Conservation (phyloP, 2,329 filamentous ascomycete genomes). For the Penicillium sp. region DNA sequence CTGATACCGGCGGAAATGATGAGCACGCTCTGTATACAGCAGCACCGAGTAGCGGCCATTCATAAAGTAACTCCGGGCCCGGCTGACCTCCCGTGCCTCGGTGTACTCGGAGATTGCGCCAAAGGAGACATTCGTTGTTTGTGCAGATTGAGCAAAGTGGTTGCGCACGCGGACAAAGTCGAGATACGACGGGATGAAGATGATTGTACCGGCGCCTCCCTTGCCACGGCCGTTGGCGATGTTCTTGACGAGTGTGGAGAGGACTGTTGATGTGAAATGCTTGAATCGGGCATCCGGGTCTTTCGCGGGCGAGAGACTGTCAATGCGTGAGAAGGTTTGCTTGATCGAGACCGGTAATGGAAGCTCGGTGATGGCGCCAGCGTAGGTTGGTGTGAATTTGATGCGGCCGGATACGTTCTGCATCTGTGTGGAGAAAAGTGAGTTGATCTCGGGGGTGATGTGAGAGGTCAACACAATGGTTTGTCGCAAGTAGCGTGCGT, state of each 20-base stretch:
- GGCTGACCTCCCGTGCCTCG: conserved; percentile 72
- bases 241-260: conserved; percentile 73
- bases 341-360: conserved; percentile 65
- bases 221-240: conserved; percentile 36
- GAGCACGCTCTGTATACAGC: conserved; percentile 91
- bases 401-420: conserved; percentile 79
- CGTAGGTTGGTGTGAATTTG: conserved; percentile 70
- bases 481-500: conserved; percentile 79
- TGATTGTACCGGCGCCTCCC: conserved; percentile 69
- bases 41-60: conserved; percentile 79
- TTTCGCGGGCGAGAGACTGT: conserved; percentile 65
- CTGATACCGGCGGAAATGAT: conserved; percentile 90
- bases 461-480: conserved; percentile 81
- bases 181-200: conserved; percentile 91
- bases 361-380: conserved; percentile 72
- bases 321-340: conserved; percentile 89
- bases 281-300: conserved; percentile 90
- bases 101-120: conserved; percentile 89
- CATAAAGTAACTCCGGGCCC: conserved; percentile 84
- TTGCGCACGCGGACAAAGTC: conserved; percentile 95
- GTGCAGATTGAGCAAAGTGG: conserved; percentile 74
- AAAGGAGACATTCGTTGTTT: conserved; percentile 65
- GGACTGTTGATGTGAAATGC: conserved; percentile 80
- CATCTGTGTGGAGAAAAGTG: conserved; percentile 73
- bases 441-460: conserved; percentile 84